phyloP scores from a whole-genome alignment of 2,329 filamentous ascomycete genomes.

The Trichoderma endophyticum region DNA sequence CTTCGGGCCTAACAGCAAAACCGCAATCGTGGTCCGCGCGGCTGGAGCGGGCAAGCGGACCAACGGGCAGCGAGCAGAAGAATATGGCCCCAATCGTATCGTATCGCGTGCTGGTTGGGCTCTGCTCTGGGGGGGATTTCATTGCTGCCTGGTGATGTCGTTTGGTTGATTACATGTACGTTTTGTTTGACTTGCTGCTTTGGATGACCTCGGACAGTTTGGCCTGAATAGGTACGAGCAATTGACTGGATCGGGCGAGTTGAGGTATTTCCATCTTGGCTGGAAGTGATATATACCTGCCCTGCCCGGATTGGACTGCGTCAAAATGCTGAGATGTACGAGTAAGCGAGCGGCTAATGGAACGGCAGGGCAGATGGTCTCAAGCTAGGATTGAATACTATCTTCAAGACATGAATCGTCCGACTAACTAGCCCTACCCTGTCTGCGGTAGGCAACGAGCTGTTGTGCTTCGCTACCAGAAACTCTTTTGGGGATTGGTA shows the following conservation, averaged over 20 bases:
- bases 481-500: neutral
- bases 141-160: neutral
- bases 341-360: neutral
- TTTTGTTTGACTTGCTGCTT: neutral
- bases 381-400: neutral
- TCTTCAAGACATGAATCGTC: neutral
- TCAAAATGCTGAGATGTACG: neutral
- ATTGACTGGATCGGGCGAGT: neutral
- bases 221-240: neutral
- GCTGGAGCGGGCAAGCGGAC: slow-evolving; percentile 5
- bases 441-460: neutral
- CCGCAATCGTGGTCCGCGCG: neutral
- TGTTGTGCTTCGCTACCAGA: neutral
- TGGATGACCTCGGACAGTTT: neutral
- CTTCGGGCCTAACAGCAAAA: slow-evolving; percentile 14
- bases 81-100: neutral
- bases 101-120: neutral
- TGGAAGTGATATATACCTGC: neutral
- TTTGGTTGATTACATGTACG: neutral
- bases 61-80: neutral
- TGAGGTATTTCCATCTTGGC: neutral
- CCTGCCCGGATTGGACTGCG: neutral
- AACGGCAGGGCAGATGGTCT: neutral
- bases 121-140: neutral
- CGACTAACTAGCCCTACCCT: neutral